These are phyloP conservation scores for Apiospora aurea DNA, from an alignment of 2,329 filamentous ascomycete species.

Conservation along the genomic window DNA sequence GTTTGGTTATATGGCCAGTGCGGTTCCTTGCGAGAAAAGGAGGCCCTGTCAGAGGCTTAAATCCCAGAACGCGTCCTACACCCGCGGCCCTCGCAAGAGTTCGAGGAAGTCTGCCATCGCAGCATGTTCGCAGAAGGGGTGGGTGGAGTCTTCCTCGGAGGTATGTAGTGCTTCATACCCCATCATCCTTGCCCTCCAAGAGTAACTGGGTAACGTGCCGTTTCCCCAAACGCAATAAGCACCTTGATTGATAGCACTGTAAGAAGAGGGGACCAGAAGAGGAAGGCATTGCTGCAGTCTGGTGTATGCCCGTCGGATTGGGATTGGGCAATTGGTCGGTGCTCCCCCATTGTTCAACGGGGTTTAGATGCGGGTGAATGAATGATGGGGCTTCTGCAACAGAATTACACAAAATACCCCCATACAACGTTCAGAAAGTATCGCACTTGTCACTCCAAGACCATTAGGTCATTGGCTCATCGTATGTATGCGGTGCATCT, in stretches of 20 bases:
- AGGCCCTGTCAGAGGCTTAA: constrained; percentile 39
- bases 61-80: constrained; percentile 36
- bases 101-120: constrained; percentile 30
- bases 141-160: not conserved
- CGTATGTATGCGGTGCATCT: not conserved
- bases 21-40: constrained; percentile 27
- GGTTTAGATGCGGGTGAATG: constrained; percentile 4
- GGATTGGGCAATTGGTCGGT: not conserved
- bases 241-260: constrained; percentile 10
- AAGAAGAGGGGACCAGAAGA: not conserved
- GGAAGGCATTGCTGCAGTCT: not conserved
- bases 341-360: not conserved
- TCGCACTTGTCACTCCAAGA: not conserved
- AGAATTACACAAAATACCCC: not conserved
- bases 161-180: not conserved
- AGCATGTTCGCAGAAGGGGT: constrained; percentile 12
- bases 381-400: constrained; percentile 9
- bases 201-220: not conserved
- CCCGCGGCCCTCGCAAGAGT: constrained; percentile 30
- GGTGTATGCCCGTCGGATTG: not conserved
- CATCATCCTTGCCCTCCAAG: not conserved
- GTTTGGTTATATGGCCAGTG: constrained; percentile 38
- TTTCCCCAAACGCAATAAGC: not conserved
- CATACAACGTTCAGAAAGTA: not conserved
- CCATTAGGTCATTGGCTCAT: not conserved